Conservation (phyloP, 78 protist genomes). For the Andalucia godoyi region DNA sequence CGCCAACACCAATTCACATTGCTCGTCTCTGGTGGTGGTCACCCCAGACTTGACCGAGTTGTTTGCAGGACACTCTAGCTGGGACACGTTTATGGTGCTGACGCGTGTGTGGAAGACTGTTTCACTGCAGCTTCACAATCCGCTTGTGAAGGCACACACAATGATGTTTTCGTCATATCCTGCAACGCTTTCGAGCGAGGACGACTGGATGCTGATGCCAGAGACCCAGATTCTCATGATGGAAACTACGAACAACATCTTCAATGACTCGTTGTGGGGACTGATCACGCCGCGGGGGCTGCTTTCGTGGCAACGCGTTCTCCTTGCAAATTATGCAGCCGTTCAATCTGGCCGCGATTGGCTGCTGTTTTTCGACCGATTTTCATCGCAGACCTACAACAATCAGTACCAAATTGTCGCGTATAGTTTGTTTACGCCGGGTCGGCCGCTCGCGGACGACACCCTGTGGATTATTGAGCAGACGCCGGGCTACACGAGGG, state of each 20-base stretch:
- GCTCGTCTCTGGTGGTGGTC: constrained; percentile 44
- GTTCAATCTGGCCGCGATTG: constrained; percentile 2
- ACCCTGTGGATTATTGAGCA: constrained; percentile 63
- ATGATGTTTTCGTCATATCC: constrained; percentile 35
- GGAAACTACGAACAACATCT: constrained; percentile 55
- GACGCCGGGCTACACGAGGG: constrained; percentile 53
- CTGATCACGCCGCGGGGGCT: background rate
- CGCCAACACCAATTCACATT: constrained; percentile 15
- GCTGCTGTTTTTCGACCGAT: background rate
- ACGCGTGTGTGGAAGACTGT: constrained; percentile 52
- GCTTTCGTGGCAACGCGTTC: constrained; percentile 18
- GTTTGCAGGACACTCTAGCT: constrained; percentile 42
- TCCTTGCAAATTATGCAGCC: constrained; percentile 16
- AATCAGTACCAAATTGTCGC: constrained; percentile 64
- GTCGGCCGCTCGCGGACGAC: constrained; percentile 26
- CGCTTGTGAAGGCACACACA: background rate
- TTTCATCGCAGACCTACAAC: constrained; percentile 59
- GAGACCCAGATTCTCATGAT: constrained; percentile 29
- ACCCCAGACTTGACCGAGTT: constrained; percentile 35
- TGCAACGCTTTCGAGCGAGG: constrained; percentile 8
- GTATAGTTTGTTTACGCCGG: constrained; percentile 39
- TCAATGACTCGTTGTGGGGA: constrained; percentile 4
- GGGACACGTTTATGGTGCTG: constrained; percentile 21
- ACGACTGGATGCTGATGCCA: constrained; percentile 50
- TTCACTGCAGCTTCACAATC: background rate